A percentile compares a stretch with the other conserved stretches of the same genome.
Conservation (phyloP, 208 protist species). For the Trypanosoma lewisi region DNA sequence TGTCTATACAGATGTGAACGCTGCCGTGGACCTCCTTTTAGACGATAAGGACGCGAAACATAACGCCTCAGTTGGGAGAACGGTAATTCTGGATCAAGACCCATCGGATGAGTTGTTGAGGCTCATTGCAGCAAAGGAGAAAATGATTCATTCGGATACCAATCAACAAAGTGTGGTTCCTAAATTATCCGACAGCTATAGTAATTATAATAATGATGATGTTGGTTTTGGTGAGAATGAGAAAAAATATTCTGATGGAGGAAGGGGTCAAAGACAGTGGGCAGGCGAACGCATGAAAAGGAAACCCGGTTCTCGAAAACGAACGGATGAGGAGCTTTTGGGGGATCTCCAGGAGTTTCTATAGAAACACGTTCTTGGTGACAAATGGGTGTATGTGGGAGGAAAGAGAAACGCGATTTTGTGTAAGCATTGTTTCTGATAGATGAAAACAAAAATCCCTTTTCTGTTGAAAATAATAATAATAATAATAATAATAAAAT, state of each 20-base stretch:
- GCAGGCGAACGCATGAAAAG: background rate
- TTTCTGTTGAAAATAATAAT: no score
- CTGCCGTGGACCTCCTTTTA: constrained; percentile 79
- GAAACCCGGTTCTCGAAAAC: background rate
- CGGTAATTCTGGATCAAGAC: constrained; percentile 31
- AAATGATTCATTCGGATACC: background rate
- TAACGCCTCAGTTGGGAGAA: constrained; percentile 41
- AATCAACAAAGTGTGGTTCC: background rate
- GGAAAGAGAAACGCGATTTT: no score
- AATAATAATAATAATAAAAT: no score
- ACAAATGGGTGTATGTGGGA: background rate
- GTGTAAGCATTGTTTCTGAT: background rate
- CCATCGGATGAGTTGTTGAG: constrained; percentile 33
- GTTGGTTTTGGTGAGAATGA: background rate
- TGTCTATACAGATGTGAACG: constrained; percentile 82
- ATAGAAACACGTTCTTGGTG: background rate
- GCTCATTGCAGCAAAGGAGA: constrained; percentile 2
- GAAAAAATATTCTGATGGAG: constrained; percentile 28
- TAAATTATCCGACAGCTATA: background rate
- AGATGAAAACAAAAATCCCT: no score
- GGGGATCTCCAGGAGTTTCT: constrained; percentile 20
- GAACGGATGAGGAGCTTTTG: constrained; percentile 22
- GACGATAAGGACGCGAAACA: constrained; percentile 63
- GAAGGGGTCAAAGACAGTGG: constrained; percentile 4
- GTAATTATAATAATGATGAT: constrained; percentile 3